Evolutionary conservation across 2,329 filamentous ascomycete genomes (phyloP).

Genomic region (Hypoxylon sp.): DNA sequence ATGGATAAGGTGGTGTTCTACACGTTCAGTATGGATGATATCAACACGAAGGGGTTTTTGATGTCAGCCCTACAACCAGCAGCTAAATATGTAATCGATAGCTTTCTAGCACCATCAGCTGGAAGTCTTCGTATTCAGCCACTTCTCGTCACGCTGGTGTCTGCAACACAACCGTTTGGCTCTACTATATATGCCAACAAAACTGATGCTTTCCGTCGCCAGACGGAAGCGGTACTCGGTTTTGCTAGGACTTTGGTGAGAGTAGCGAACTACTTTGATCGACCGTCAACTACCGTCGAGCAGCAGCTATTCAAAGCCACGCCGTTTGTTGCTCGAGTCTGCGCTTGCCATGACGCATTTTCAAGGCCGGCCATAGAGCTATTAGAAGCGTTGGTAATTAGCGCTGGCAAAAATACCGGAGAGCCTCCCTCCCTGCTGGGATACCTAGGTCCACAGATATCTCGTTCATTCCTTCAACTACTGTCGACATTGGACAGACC

Average conservation of each 20-base stretch:
- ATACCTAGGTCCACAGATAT: slow-evolving; percentile 83
- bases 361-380: slow-evolving; percentile 74
- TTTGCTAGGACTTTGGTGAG: slow-evolving; percentile 79
- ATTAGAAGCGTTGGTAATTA: slow-evolving; percentile 78
- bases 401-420: slow-evolving; percentile 71
- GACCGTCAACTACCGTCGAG: slow-evolving; percentile 75
- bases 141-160: slow-evolving; percentile 76
- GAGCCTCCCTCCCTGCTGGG: slow-evolving; percentile 95
- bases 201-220: slow-evolving; percentile 66
- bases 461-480: slow-evolving; percentile 84
- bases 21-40: slow-evolving; percentile 79
- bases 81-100: slow-evolving; percentile 79
- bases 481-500: slow-evolving; percentile 83
- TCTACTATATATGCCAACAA: slow-evolving; percentile 72
- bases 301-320: slow-evolving; percentile 84
- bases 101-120: slow-evolving; percentile 77
- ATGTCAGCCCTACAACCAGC: slow-evolving; percentile 76
- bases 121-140: slow-evolving; percentile 82
- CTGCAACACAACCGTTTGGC: slow-evolving; percentile 68
- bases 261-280: slow-evolving; percentile 72
- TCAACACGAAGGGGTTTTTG: slow-evolving; percentile 57
- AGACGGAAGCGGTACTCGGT: slow-evolving; percentile 72
- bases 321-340: slow-evolving; percentile 80
- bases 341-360: slow-evolving; percentile 75
- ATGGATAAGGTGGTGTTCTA: slow-evolving; percentile 79